Evolutionary conservation across 129 eudicot species (phyloP).

Genomic region (Saposhnikovia divaricata): DNA sequence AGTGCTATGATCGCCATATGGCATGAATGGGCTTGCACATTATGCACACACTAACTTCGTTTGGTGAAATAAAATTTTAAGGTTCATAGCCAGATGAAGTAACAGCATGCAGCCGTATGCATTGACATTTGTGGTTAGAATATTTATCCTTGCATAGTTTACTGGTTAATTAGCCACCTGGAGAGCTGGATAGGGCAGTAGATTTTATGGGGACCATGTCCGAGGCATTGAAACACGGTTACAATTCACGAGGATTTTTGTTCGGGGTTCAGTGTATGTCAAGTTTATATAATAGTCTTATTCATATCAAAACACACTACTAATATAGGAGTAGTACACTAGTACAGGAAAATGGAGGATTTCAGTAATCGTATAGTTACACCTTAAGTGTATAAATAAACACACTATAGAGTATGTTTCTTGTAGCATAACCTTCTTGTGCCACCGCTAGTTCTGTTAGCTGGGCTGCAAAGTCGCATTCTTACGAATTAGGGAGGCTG

Average conservation of each 20-base stretch:
- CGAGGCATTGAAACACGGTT: slow-evolving; percentile 23
- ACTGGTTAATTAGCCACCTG: slow-evolving; percentile 48
- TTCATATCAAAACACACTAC: slow-evolving; percentile 28
- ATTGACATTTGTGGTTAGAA: slow-evolving; percentile 34
- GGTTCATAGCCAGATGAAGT: slow-evolving; percentile 54
- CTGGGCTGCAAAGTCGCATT: too few relatives aligned
- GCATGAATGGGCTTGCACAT: slow-evolving; percentile 54
- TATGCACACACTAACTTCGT: slow-evolving; percentile 15
- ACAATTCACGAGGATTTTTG: slow-evolving; percentile 59
- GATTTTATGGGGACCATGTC: slow-evolving; percentile 37
- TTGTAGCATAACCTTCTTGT: too few relatives aligned
- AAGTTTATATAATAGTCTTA: slow-evolving; percentile 20
- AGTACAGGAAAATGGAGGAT: too few relatives aligned
- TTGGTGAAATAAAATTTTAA: slow-evolving; percentile 34
- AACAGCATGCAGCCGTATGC: slow-evolving; percentile 67
- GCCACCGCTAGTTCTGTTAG: too few relatives aligned
- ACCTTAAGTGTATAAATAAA: too few relatives aligned
- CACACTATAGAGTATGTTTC: too few relatives aligned
- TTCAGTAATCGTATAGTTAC: too few relatives aligned
- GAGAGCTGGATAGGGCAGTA: slow-evolving; percentile 58
- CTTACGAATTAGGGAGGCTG: too few relatives aligned
- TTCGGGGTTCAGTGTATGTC: slow-evolving; percentile 42
- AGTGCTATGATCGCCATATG: slow-evolving; percentile 75
- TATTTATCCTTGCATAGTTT: slow-evolving; percentile 71
- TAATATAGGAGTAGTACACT: too few relatives aligned